Evolutionary conservation across 140 eudicot genomes (phyloP), one percentile per base, ranked within the genome.

Genomic region (Erigeron philadelphicus): DNA sequence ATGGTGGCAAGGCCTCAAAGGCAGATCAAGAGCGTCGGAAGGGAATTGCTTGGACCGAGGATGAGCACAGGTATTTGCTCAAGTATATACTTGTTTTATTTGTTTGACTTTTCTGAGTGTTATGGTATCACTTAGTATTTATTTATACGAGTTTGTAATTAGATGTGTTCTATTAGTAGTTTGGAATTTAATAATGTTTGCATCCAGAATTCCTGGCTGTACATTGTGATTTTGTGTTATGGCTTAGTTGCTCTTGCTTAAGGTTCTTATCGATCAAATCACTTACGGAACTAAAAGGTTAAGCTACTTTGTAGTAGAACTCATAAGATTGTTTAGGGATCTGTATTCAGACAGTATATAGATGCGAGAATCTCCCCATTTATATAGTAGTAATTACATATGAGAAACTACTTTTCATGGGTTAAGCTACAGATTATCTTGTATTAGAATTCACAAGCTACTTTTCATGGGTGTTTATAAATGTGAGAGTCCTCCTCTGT

Each of bases 31-130:
- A 81, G 5, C 88, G 88, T 7, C 82, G 88, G 1, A 86, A 83
- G 70, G 93, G 88, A 4, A 67, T 86, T 61, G 92, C 92, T 67
- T 86, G 92, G 92, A 83, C 88, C 0, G 92, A 86, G 72, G 85
- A 86, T 64, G 92, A 86, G 45, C 92, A 86, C 88, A 86, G 84
- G 92, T 84, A 42, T 66, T 58, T 79, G 44, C 54, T 47, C 57
- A 11, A 12, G 70, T 44, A 8, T 46, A 6, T 45, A 41, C 52
- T 67, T 48, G 13, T 44, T 56, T 52, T 45, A 1, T 64, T 7
- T 19, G 17, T 25, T 61, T 3, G 13, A 7, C 13, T 12, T 38
- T 35, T 7, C 15, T 41, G 50, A 15, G 50, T 62, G 48, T 42
- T 62, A 11, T 55, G 61, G 11, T 17, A 44, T 73, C 19, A 41